Evolutionary conservation across 805 yeast species (phyloP).

Genomic region (Candida alai): DNA sequence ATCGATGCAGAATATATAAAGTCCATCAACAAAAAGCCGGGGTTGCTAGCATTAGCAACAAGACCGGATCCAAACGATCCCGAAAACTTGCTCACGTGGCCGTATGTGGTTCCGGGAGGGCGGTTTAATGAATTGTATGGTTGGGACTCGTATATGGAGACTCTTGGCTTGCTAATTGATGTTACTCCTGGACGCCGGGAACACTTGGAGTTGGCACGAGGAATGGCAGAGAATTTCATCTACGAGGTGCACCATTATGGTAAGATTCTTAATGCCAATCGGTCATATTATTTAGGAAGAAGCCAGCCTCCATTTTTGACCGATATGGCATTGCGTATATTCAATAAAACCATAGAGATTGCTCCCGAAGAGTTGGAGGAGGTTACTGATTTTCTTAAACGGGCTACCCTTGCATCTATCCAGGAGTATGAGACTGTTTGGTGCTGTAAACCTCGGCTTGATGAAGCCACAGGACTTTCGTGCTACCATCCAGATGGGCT

Average conservation of each 20-base stretch:
- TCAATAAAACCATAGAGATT: slow-evolving; percentile 49
- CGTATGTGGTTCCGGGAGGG: slow-evolving; percentile 96
- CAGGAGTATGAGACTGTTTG: slow-evolving; percentile 82
- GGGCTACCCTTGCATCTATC: slow-evolving; percentile 75
- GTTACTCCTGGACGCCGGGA: slow-evolving; percentile 30
- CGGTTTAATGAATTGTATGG: slow-evolving; percentile 95
- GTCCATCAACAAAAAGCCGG: slow-evolving; percentile 79
- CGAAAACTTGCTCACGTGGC: slow-evolving; percentile 56
- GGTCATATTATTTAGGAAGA: slow-evolving; percentile 85
- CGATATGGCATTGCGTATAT: slow-evolving; percentile 79
- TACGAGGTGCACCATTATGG: slow-evolving; percentile 90
- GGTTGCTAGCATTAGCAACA: slow-evolving; percentile 78
- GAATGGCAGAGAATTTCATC: slow-evolving; percentile 88
- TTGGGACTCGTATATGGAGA: slow-evolving; percentile 96
- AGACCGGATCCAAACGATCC: slow-evolving; percentile 53
- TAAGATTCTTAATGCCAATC: slow-evolving; percentile 88
- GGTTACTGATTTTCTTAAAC: slow-evolving; percentile 56
- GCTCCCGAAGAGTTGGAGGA: slow-evolving; percentile 32
- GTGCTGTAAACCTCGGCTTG: slow-evolving; percentile 72
- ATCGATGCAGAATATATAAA: slow-evolving; percentile 76
- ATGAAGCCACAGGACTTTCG: slow-evolving; percentile 71
- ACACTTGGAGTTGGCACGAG: slow-evolving; percentile 68
- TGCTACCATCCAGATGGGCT: slow-evolving; percentile 86
- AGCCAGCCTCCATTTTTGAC: slow-evolving; percentile 97
- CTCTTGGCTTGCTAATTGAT: slow-evolving; percentile 73